Evolutionary conservation across 169 alveolate species (phyloP), one percentile per base, ranked within the genome.

Genomic region (Plasmodium malariae): DNA sequence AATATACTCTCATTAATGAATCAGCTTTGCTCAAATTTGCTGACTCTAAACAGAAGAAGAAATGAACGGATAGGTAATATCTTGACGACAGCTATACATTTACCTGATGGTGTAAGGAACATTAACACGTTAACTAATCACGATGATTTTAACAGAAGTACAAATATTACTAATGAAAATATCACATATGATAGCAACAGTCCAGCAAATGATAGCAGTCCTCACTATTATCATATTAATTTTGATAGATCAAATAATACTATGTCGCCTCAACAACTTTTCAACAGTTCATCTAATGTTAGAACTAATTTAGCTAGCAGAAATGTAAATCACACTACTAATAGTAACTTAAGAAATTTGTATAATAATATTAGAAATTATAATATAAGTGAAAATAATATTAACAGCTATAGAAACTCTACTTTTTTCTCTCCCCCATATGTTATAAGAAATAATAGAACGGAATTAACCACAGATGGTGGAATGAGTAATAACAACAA

Each of bases 321-420:
- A 17, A 78, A 63, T 45, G 26, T 43, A 21, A 74, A 51, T 60
- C 68, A 68, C 24, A 32, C 59, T 12, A 67, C 63, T 21, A 76
- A 83, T 43, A 36, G 32, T 43, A 83, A 67, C 43, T 62, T 83
- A 9, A 68, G 91, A 83, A 83, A 83, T 40, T 36, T 83, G n/a
- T 83, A 34, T 67, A 83, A 54, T 43, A 83, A 48, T 67, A 83
- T 83, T 67, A 65, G 91, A 54, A 83, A 83, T 70, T 67, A 83
- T 57, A 83, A 83, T 54, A 83, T 62, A 21, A 74, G 36, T 45
- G 91, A 83, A 51, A 67, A 83, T 67, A 55, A 51, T 60, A 49
- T 67, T 9, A 54, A 48, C 62, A 36, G 11, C 30, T 26, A 55
- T 45, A 51, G 83, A 57, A 65, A 21, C 40, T 19, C 45, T 11